phyloP scores from a whole-genome alignment of 2,329 filamentous ascomycete genomes.

The Conoideocrella luteorostrata region DNA sequence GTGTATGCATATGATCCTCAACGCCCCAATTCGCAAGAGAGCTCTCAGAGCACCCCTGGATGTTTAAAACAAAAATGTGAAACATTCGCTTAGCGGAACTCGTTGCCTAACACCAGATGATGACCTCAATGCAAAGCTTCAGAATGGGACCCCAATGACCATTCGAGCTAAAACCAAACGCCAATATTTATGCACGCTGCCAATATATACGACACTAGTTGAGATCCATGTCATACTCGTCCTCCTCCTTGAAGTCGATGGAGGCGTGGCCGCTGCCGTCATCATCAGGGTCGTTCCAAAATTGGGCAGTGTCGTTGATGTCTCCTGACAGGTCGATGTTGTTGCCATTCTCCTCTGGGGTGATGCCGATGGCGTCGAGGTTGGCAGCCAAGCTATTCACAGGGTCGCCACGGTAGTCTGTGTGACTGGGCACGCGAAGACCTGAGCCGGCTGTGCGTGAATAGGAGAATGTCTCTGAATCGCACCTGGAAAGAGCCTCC shows the following conservation, averaged over 20 bases:
- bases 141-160: neutral
- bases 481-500: slow-evolving; percentile 79
- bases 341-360: slow-evolving; percentile 32
- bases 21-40: slow-evolving; percentile 3
- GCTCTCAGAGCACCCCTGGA: neutral
- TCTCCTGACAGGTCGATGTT: slow-evolving; percentile 35
- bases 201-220: slow-evolving; percentile 24
- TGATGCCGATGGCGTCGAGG: slow-evolving; percentile 31
- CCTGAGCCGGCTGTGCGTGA: slow-evolving; percentile 77
- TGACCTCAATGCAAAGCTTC: slow-evolving; percentile 5
- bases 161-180: slow-evolving; percentile 5
- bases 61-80: neutral
- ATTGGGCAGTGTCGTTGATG: slow-evolving; percentile 45
- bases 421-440: slow-evolving; percentile 86
- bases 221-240: slow-evolving; percentile 83
- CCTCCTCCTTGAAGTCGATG: slow-evolving; percentile 85
- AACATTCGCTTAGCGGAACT: neutral
- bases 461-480: slow-evolving; percentile 70
- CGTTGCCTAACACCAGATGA: neutral
- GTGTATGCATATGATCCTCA: slow-evolving; percentile 8
- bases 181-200: slow-evolving; percentile 15
- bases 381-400: slow-evolving; percentile 42
- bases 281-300: slow-evolving; percentile 65
- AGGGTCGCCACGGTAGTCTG: slow-evolving; percentile 80
- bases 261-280: slow-evolving; percentile 61